Evolutionary conservation across 140 eudicot genomes (phyloP).

Genomic region (Oenanthe javanica): DNA sequence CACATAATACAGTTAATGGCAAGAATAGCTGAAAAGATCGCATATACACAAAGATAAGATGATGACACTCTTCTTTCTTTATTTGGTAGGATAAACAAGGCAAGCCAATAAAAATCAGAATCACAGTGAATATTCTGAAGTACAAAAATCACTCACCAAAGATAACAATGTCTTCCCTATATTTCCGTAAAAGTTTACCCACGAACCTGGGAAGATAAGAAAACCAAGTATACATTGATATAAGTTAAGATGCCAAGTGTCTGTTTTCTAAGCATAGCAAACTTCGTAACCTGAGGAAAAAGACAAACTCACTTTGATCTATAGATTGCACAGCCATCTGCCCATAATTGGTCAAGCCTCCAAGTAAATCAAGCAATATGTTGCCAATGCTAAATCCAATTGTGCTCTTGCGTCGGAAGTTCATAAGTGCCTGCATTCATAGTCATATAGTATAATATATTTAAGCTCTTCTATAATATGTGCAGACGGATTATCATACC

Average conservation of each 20-base stretch:
- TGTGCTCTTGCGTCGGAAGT: slow-evolving; percentile 80
- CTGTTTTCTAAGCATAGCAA: neutral
- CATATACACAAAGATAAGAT: too few species aligned
- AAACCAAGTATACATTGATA: neutral
- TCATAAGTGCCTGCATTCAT: slow-evolving; percentile 57
- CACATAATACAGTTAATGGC: neutral
- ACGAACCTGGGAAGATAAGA: slow-evolving; percentile 52
- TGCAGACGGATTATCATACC: neutral
- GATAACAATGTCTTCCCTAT: slow-evolving; percentile 91
- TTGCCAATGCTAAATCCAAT: slow-evolving; percentile 93
- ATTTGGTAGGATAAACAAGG: neutral
- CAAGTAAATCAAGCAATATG: slow-evolving; percentile 82
- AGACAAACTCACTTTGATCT: slow-evolving; percentile 61
- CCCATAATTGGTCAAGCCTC: slow-evolving; percentile 72
- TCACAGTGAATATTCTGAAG: neutral
- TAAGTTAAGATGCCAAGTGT: neutral
- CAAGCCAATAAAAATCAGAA: neutral
- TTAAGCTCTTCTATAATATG: neutral
- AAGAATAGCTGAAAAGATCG: neutral
- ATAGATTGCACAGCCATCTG: slow-evolving; percentile 91
- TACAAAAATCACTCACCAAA: slow-evolving; percentile 41
- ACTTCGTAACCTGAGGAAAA: neutral
- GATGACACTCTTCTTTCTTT: too few species aligned
- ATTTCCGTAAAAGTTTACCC: slow-evolving; percentile 96
- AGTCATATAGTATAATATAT: neutral